Evolutionary conservation across 495 filamentous ascomycete species (phyloP), one percentile per base, ranked within the genome.

Genomic region (Neurospora intermedia): DNA sequence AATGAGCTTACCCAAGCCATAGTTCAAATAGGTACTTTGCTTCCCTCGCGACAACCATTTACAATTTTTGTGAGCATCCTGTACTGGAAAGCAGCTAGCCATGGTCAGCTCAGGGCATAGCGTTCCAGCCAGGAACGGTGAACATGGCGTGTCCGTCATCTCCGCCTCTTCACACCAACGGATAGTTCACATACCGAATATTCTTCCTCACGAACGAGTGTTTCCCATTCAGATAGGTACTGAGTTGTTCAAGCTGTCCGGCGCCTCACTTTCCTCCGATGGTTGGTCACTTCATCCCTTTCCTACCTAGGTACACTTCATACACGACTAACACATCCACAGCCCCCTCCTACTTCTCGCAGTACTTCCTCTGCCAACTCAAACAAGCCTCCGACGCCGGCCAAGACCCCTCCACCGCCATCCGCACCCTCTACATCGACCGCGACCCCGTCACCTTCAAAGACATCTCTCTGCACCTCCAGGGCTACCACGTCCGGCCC

Each of bases 281-380:
- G 94, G 95, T 98, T 82, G 86, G 92, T 73, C 27, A 69, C 38
- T 45, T 71, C 69, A 54, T 10, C 70, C 38, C 45, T 20, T 43
- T 43, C 71, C 48, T 11, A 42, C 13, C 9, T 18, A 35, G 27
- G 27, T 8, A 16, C 45, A 20, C 35, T 38, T 38, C 45, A 41
- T 48, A 45, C 45, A 41, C 43, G 42, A 74, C 80, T 80, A 69
- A 78, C 76, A 13, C 16, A 38, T 8, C 2, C 40, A 35, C 85
- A 98, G 95, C 94, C 82, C 95, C 95, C 77, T 98, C 96, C 74
- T 99, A 98, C 81, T 98, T 99, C 81, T 97, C 96, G 27, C 91
- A 91, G 75, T 98, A 94, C 83, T 99, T 99, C 83, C 88, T 89
- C 72, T 91, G 92, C 74, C 94, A 98, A 82, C 79, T 99, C 20